phyloP scores from a whole-genome alignment of 192 early-diverging fungal genomes.

The Nowakowskiella sp. region DNA sequence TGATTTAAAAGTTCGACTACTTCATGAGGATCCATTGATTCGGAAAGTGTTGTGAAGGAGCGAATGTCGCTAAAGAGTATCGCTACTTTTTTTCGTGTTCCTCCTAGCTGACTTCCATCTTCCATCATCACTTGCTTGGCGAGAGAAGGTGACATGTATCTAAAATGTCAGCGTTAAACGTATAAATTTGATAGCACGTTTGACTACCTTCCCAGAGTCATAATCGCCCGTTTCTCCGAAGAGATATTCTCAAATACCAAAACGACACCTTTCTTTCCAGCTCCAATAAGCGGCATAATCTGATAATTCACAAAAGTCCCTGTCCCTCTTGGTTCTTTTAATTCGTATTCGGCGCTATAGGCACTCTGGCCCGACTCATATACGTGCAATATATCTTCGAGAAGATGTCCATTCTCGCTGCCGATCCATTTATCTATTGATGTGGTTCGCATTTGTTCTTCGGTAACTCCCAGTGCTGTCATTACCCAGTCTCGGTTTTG shows the following conservation, averaged over 20 bases:
- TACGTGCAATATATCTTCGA: constrained; percentile 34
- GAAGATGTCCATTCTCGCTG: constrained; percentile 22
- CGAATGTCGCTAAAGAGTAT: constrained; percentile 36
- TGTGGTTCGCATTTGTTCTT: constrained; percentile 23
- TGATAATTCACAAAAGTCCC: constrained; percentile 32
- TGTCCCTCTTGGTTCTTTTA: constrained; percentile 23
- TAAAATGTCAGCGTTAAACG: constrained; percentile 4
- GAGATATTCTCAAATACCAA: constrained; percentile 45
- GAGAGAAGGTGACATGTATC: constrained; percentile 48
- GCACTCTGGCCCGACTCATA: constrained; percentile 12
- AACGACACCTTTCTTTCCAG: constrained; percentile 33
- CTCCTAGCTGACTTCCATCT: constrained; percentile 37
- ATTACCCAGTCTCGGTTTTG: constrained; percentile 29
- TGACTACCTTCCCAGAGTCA: constrained; percentile 45
- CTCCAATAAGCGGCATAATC: constrained; percentile 30
- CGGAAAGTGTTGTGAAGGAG: constrained; percentile 39
- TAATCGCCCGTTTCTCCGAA: constrained; percentile 43
- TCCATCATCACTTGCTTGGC: constrained; percentile 53
- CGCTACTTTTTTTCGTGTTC: constrained; percentile 41
- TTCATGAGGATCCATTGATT: constrained; percentile 44
- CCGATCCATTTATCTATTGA: constrained; percentile 30
- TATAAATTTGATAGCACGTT: constrained; percentile 7
- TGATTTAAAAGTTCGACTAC: constrained; percentile 47
- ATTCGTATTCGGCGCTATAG: constrained; percentile 25
- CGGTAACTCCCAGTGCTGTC: constrained; percentile 21